Evolutionary conservation across 331 rosid species (phyloP), one percentile per base, ranked within the genome.

Genomic region (Cydonia oblonga): DNA sequence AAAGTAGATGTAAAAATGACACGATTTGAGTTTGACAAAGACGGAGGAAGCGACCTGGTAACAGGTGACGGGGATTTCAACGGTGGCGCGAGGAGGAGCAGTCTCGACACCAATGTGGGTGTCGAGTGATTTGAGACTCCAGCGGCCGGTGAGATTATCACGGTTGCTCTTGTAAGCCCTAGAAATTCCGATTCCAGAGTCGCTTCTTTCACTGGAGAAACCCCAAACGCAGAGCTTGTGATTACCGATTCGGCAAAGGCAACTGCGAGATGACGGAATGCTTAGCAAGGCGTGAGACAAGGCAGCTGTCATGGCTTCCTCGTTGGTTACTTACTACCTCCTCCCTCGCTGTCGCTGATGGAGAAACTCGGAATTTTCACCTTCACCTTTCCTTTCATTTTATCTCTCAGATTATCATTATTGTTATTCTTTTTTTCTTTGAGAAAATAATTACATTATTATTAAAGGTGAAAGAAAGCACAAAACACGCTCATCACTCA

Each of bases 41-140:
- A 3, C n/a, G 14, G 18, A 16, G 32, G 64, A 70, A 75, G 54
- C 8, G 56, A 93, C 98, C 98, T 86, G 99, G 73, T 84, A 91
- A 72, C 99, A 95, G 51, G 89, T 83, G 72, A 95, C 89, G 5
- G 96, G 96, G 59, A 95, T 88, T 79, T 95, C 97, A 72, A 79
- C 80, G 14, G 78, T 67, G 54, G 86, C 53, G 81, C 81, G 84
- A 70, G 73, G 76, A 15, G 76, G 76, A 15, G 76, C 28, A 72
- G 68, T 77, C 59, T 86, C 86, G 6, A 72, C 20, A 49, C 54
- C 59, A 84, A 76, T 74, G 88, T 82, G 79, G 22, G 80, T 80
- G 74, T 82, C 92, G 20, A 49, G 54, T 16, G 54, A 19, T 19
- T 49, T 49, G 54, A 16, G 54, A 49, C n/a, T 16, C 54, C 20